phyloP scores from a whole-genome alignment of 179 eudicot species.

The Kewa caespitosa region DNA sequence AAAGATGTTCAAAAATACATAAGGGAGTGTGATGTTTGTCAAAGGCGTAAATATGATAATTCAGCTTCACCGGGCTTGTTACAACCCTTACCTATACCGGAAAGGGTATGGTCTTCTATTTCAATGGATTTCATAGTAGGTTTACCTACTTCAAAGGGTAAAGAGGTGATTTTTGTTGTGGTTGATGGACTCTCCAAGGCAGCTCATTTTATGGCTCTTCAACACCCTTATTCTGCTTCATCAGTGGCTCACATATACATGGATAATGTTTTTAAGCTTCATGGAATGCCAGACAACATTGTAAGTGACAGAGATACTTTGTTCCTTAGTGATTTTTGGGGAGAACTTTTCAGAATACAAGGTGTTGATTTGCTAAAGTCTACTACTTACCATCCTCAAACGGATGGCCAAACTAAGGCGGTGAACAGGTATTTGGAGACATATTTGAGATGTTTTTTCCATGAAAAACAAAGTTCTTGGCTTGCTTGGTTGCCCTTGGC shows the following conservation, averaged over 20 bases:
- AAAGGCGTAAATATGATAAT: background rate
- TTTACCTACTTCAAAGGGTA: background rate
- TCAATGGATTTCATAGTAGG: conserved; percentile 1
- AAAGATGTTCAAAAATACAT: background rate
- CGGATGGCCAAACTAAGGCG: background rate
- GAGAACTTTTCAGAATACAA: background rate
- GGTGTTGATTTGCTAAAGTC: background rate
- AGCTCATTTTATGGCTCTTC: background rate
- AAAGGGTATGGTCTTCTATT: background rate
- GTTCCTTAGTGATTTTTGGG: background rate
- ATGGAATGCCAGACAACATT: background rate
- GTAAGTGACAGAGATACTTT: conserved; percentile 5
- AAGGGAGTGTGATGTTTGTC: background rate
- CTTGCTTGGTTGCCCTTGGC: background rate
- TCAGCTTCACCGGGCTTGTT: background rate
- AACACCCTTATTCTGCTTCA: background rate
- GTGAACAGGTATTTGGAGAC: background rate
- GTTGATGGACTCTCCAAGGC: background rate
- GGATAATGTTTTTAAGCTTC: background rate
- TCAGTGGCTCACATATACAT: background rate
- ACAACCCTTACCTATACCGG: background rate
- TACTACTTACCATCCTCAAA: background rate
- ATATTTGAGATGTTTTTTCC: background rate
- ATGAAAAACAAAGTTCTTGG: background rate
- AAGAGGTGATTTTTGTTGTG: background rate